Evolutionary conservation across 495 filamentous ascomycete genomes (phyloP).

Genomic region (Neurospora cerealis): DNA sequence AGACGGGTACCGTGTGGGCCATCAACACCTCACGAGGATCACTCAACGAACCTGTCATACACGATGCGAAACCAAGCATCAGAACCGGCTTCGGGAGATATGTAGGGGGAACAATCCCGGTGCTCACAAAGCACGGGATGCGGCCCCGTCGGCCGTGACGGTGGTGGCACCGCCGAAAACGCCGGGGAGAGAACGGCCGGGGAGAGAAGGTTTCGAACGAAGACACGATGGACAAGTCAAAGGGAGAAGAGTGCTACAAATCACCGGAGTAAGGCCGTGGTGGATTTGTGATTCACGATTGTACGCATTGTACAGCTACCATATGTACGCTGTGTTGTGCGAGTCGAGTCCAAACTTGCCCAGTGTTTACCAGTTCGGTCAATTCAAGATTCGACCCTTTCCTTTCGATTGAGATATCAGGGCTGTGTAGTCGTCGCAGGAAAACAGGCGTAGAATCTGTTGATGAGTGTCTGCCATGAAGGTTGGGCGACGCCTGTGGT

Average conservation of each 20-base stretch:
- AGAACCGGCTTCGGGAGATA: not conserved
- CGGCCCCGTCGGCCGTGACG: not conserved
- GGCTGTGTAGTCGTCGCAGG: not conserved
- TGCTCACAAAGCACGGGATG: not conserved
- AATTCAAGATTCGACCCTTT: not conserved
- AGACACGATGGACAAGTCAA: not conserved
- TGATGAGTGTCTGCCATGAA: not conserved
- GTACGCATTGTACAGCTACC: not conserved
- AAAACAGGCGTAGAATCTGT: not conserved
- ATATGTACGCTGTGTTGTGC: not conserved
- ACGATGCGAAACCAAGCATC: not conserved
- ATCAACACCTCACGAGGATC: not conserved
- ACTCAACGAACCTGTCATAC: not conserved
- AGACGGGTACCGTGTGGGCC: not conserved
- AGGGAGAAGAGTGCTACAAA: slow-evolving; percentile 9
- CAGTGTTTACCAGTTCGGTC: not conserved
- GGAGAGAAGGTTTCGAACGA: slow-evolving; percentile 1
- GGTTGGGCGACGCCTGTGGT: not conserved
- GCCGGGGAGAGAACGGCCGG: not conserved
- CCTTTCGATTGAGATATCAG: not conserved
- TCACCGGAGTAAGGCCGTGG: slow-evolving; percentile 27
- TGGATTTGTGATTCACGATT: not conserved
- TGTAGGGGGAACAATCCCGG: not conserved
- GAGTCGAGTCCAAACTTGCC: not conserved
- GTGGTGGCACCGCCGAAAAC: not conserved